Conservation (phyloP, 2,329 filamentous ascomycete species). For the Penicillium decumbens region DNA sequence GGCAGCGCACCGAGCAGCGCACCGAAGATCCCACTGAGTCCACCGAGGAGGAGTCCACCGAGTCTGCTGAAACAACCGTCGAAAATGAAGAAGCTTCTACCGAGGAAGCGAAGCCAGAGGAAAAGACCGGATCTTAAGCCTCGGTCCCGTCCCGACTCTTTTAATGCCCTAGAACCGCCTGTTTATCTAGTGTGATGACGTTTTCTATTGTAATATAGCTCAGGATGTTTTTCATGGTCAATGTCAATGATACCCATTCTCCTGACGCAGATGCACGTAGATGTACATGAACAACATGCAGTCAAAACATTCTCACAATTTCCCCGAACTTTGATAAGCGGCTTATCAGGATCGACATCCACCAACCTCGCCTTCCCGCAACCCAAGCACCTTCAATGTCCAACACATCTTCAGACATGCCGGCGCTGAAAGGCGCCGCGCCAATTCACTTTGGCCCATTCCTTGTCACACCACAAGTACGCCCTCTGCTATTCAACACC, state of each 20-base stretch:
- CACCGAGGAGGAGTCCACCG: conserved; percentile 6
- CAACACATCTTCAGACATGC: conserved; percentile 17
- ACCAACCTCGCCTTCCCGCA: background rate
- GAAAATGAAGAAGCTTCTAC: conserved; percentile 7
- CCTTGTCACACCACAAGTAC: conserved; percentile 68
- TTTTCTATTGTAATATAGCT: conserved; percentile 23
- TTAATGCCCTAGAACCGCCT: conserved; percentile 3
- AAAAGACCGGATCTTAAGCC: conserved; percentile 12
- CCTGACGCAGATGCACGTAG: conserved; percentile 1
- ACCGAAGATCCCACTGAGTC: background rate
- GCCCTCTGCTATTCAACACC: background rate
- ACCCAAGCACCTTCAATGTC: conserved; percentile 1
- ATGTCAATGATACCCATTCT: conserved; percentile 27
- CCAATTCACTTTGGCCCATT: conserved; percentile 69
- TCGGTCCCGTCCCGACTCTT: background rate
- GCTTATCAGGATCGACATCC: conserved; percentile 4
- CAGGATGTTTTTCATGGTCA: conserved; percentile 22
- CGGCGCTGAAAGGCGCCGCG: conserved; percentile 28
- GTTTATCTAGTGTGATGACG: conserved; percentile 4
- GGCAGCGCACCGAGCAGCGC: background rate
- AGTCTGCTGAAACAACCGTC: conserved; percentile 3
- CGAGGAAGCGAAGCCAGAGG: conserved; percentile 9
- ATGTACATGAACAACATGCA: background rate
- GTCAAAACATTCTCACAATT: background rate
- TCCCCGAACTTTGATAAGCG: conserved; percentile 3